Evolutionary conservation across 2,329 filamentous ascomycete genomes (phyloP).

Genomic region (Clonostachys byssicola): DNA sequence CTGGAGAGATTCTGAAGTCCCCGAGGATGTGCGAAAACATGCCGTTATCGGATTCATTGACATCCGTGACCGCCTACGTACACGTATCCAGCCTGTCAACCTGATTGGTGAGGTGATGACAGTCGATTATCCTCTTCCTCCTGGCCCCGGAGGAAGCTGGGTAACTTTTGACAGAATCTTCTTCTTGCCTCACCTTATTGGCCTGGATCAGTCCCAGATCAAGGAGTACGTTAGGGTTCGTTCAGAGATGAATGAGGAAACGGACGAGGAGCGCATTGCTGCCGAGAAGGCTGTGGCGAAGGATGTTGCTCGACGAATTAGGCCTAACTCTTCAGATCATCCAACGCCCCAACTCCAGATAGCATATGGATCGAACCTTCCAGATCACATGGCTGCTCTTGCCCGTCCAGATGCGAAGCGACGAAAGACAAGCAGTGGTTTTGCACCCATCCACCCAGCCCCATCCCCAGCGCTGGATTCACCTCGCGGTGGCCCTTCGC

Average conservation of each 20-base stretch:
- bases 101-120: constrained; percentile 42
- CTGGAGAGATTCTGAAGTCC: constrained; percentile 55
- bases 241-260: constrained; percentile 27
- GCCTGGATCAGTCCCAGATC: constrained; percentile 50
- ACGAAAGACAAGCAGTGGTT: constrained; percentile 34
- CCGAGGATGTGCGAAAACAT: constrained; percentile 45
- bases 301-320: constrained; percentile 40
- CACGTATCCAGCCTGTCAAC: constrained; percentile 48
- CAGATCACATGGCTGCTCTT: constrained; percentile 30
- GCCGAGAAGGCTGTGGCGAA: constrained; percentile 37
- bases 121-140: constrained; percentile 42
- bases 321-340: constrained; percentile 38
- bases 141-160: constrained; percentile 59
- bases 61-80: constrained; percentile 54
- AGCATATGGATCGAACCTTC: constrained; percentile 46
- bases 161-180: constrained; percentile 58
- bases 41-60: constrained; percentile 61
- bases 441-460: constrained; percentile 23
- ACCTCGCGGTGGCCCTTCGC: neutral
- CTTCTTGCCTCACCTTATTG: constrained; percentile 52
- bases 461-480: constrained; percentile 7
- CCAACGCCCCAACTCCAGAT: constrained; percentile 31
- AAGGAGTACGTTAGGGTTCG: constrained; percentile 61
- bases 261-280: constrained; percentile 13
- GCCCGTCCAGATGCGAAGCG: constrained; percentile 39